Evolutionary conservation across 805 yeast species (phyloP).

Genomic region (Teunomyces stri): DNA sequence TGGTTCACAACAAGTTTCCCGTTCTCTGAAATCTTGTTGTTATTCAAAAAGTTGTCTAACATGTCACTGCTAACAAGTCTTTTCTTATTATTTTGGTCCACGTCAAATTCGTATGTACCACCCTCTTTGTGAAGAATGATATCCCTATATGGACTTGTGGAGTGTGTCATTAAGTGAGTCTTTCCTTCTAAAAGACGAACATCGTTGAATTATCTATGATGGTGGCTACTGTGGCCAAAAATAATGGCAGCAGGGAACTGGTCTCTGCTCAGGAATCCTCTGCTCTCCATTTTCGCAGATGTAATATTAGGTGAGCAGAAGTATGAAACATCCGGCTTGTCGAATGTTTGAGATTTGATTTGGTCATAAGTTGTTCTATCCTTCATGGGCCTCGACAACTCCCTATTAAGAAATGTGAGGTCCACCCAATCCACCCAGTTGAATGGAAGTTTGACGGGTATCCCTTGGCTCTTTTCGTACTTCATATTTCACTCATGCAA

Average conservation of each 20-base stretch:
- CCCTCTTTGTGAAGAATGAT: conserved; percentile 27
- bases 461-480: conserved; percentile 8
- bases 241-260: conserved; percentile 28
- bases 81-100: conserved; percentile 8
- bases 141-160: conserved; percentile 29
- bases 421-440: conserved; percentile 60
- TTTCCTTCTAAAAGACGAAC: conserved; percentile 17
- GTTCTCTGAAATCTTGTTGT: background rate
- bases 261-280: conserved; percentile 22
- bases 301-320: conserved; percentile 18
- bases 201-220: conserved; percentile 23
- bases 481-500: conserved; percentile 11
- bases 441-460: conserved; percentile 31
- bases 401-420: conserved; percentile 36
- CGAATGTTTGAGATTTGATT: conserved; percentile 16
- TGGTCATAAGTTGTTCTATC: conserved; percentile 13
- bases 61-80: conserved; percentile 22
- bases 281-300: conserved; percentile 15
- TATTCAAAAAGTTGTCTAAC: conserved; percentile 19
- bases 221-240: conserved; percentile 22
- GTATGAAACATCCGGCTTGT: conserved; percentile 8
- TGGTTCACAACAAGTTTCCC: conserved; percentile 24
- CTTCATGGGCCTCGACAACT: conserved; percentile 8
- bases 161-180: conserved; percentile 18
- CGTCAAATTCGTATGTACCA: conserved; percentile 31